Percentiles rank a stretch among this genome's conserved stretches.
Conservation (phyloP, 768 basidiomycete genomes). For the Lyophyllum decastes region DNA sequence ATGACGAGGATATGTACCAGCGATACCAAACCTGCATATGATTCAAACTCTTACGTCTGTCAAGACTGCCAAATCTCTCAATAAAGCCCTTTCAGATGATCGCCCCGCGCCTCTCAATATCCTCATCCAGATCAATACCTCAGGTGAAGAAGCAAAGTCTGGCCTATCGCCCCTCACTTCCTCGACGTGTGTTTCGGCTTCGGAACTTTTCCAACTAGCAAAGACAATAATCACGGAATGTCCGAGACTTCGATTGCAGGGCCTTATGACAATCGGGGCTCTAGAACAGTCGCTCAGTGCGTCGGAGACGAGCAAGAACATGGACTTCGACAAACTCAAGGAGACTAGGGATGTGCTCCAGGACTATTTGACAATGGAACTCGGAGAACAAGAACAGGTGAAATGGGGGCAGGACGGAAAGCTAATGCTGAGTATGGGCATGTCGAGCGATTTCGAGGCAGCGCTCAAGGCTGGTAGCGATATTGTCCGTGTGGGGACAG, state of each 20-base stretch:
- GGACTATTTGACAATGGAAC: constrained; percentile 36
- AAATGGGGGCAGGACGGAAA: constrained; percentile 55
- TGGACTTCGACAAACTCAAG: constrained; percentile 76
- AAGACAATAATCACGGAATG: constrained; percentile 70
- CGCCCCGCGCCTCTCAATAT: constrained; percentile 70
- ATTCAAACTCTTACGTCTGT: constrained; percentile 84
- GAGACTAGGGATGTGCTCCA: constrained; percentile 63
- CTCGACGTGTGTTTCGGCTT: constrained; percentile 29
- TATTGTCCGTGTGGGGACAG: constrained; percentile 88
- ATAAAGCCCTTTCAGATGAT: constrained; percentile 66
- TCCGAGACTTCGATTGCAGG: constrained; percentile 73
- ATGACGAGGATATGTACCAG: constrained; percentile 37
- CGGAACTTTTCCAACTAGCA: constrained; percentile 69
- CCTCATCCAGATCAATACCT: constrained; percentile 94
- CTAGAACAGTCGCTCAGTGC: constrained; percentile 66
- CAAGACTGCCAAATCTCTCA: constrained; percentile 79
- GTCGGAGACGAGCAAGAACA: constrained; percentile 45
- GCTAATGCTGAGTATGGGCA: constrained; percentile 87
- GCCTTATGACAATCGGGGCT: constrained; percentile 97
- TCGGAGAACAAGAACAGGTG: constrained; percentile 19
- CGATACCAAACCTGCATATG: constrained; percentile 83
- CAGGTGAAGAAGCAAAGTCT: constrained; percentile 88
- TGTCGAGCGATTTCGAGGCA: constrained; percentile 93
- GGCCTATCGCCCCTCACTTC: constrained; percentile 67
- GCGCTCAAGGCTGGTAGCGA: constrained; percentile 84